phyloP scores from a whole-genome alignment of 345 rosid species.

The Boechera stricta region DNA sequence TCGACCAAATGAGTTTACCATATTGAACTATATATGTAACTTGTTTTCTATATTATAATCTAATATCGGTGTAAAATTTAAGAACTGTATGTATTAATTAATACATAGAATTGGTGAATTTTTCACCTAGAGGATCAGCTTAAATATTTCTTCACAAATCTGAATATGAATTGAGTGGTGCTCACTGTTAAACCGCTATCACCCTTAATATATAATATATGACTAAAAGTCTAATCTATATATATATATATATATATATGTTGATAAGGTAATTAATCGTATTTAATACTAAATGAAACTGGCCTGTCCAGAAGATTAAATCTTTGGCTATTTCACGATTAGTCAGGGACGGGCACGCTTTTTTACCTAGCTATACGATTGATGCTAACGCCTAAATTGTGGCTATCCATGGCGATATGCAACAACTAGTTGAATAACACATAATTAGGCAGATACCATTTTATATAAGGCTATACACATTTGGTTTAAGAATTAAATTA shows the following conservation, averaged over 20 bases:
- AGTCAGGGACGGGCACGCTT: too few relatives aligned
- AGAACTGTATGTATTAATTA: neutral
- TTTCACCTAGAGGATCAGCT: neutral
- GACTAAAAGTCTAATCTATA: too few relatives aligned
- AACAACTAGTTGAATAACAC: too few relatives aligned
- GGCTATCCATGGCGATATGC: too few relatives aligned
- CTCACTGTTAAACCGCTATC: neutral
- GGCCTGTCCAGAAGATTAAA: too few relatives aligned
- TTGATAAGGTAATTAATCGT: neutral
- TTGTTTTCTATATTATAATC: neutral
- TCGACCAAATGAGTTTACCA: constrained; percentile 1
- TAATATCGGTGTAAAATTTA: neutral
- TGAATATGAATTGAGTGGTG: neutral
- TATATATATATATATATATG: neutral
- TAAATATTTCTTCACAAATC: neutral
- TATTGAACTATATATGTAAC: neutral
- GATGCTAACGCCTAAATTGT: too few relatives aligned
- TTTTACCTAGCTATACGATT: too few relatives aligned
- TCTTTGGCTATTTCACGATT: too few relatives aligned
- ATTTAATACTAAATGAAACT: neutral
- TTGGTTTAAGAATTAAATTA: neutral
- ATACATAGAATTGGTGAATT: neutral
- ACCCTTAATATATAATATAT: neutral
- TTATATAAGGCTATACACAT: neutral
- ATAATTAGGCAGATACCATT: neutral